Percentiles rank a stretch among this genome's conserved stretches.
phyloP scores from a whole-genome alignment of 176 grass and related monocot species.

The Avena sativa region DNA sequence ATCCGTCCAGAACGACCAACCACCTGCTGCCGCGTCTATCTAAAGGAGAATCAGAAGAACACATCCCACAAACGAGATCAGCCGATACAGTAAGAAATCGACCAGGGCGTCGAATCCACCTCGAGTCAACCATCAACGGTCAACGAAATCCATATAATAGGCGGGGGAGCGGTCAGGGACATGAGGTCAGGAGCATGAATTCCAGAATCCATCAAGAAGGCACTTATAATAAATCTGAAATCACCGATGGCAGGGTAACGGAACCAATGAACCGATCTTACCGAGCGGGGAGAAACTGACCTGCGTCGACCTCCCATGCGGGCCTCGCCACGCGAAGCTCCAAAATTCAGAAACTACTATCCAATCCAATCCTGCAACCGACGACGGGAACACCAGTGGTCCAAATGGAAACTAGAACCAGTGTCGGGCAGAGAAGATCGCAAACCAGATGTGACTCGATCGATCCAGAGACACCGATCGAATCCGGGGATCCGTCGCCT shows the following conservation, averaged over 20 bases:
- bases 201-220: too few relatives aligned
- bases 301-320: neutral
- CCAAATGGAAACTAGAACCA: neutral
- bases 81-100: neutral
- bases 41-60: neutral
- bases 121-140: neutral
- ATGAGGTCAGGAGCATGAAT: too few relatives aligned
- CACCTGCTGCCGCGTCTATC: neutral
- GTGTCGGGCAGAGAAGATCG: too few relatives aligned
- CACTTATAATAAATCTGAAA: conserved; percentile 16
- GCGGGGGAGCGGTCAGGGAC: neutral
- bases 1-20: neutral
- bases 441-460: neutral
- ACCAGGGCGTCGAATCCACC: conserved; percentile 29
- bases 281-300: conserved; percentile 18
- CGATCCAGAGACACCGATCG: neutral
- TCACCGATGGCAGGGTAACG: neutral
- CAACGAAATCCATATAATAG: too few relatives aligned
- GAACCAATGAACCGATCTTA: conserved; percentile 27
- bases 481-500: neutral
- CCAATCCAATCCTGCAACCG: conserved; percentile 29
- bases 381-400: neutral
- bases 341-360: neutral
- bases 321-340: too few relatives aligned
- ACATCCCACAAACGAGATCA: conserved; percentile 20